A percentile compares a stretch with the other conserved stretches of the same genome.
Conservation (phyloP, 768 basidiomycete genomes). For the Coprinellus micaceus region DNA sequence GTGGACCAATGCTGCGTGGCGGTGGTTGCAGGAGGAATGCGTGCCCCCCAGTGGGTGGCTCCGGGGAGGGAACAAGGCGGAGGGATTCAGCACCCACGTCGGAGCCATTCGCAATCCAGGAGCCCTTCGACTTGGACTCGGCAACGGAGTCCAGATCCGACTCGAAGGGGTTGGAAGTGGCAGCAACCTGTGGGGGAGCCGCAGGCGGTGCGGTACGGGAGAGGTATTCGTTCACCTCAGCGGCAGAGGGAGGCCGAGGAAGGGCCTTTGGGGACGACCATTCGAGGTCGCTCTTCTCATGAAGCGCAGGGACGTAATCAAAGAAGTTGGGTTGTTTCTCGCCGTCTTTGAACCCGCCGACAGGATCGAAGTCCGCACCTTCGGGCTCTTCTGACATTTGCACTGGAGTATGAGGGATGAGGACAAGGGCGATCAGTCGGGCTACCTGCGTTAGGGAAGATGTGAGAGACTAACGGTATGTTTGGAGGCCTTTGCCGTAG, state of each 20-base stretch:
- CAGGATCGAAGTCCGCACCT: constrained; percentile 7
- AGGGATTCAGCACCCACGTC: background rate
- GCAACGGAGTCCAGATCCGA: background rate
- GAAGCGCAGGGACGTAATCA: too few species aligned
- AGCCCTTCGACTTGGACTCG: background rate
- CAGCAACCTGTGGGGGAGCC: too few species aligned
- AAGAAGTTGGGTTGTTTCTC: background rate
- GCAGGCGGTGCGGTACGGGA: background rate
- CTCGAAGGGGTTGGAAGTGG: background rate
- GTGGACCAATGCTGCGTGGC: too few species aligned
- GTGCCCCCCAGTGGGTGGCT: too few species aligned
- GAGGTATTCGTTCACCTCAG: background rate
- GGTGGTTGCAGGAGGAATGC: too few species aligned
- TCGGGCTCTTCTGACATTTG: constrained; percentile 5
- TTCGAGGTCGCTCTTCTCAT: too few species aligned
- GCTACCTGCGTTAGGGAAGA: background rate
- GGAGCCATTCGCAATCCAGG: background rate
- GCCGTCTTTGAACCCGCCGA: background rate
- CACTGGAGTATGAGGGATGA: too few species aligned
- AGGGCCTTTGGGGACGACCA: too few species aligned
- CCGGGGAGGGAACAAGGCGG: too few species aligned
- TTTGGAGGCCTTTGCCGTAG: constrained; percentile 51
- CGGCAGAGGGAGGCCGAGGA: too few species aligned
- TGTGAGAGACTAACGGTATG: constrained; percentile 38
- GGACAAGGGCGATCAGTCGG: too few species aligned